phyloP scores from a whole-genome alignment of 2,329 filamentous ascomycete species.

The Diaporthe ampelina region DNA sequence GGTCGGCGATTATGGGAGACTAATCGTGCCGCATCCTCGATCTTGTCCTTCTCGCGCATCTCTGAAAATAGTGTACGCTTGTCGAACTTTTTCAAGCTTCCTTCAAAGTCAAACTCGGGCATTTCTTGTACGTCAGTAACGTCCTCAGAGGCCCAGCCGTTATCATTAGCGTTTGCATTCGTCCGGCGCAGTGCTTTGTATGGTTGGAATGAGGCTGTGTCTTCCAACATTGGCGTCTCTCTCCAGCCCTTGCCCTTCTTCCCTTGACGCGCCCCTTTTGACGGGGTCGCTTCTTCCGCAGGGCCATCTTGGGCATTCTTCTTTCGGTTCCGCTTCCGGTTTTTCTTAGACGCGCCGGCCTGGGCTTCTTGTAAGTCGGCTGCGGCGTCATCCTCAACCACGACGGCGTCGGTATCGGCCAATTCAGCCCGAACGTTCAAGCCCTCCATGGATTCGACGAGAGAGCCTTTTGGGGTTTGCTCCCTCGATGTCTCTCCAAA shows the following conservation, averaged over 20 bases:
- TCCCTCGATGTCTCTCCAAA: conserved; percentile 36
- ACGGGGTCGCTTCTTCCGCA: conserved; percentile 47
- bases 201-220: conserved; percentile 73
- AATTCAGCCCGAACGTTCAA: conserved; percentile 45
- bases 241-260: conserved; percentile 69
- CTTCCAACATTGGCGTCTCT: conserved; percentile 72
- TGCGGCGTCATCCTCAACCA: conserved; percentile 42
- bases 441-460: conserved; percentile 44
- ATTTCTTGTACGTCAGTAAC: conserved; percentile 94
- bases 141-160: conserved; percentile 96
- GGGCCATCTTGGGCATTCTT: conserved; percentile 47
- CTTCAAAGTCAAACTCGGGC: conserved; percentile 94
- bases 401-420: conserved; percentile 42
- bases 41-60: conserved; percentile 88
- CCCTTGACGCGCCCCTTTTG: conserved; percentile 41
- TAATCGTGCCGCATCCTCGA: conserved; percentile 91
- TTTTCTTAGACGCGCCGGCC: conserved; percentile 48
- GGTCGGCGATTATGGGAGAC: conserved; percentile 87
- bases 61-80: conserved; percentile 93
- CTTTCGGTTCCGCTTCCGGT: conserved; percentile 50
- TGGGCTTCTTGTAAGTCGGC: conserved; percentile 44
- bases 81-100: conserved; percentile 93
- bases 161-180: conserved; percentile 67
- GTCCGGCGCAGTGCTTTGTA: conserved; percentile 73
- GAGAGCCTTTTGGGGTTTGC: conserved; percentile 43